Percentiles rank a stretch among this genome's conserved stretches.
Evolutionary conservation across 805 yeast species (phyloP).

Genomic region (Schwanniomyces occidentalis): DNA sequence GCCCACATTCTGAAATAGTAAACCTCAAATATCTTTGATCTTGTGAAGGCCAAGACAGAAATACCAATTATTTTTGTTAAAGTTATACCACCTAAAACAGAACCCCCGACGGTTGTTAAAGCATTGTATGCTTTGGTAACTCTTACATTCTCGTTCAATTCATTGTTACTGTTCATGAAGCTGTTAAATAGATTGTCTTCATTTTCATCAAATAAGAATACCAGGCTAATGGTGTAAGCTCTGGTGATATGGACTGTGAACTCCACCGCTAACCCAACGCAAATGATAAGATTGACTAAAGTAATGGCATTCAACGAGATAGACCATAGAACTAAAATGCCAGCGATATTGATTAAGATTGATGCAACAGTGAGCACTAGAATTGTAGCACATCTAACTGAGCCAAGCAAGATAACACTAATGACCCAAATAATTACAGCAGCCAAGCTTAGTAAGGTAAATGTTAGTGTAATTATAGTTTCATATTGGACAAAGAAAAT

Average conservation of each 20-base stretch:
- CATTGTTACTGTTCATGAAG: constrained; percentile 13
- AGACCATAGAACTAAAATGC: constrained; percentile 71
- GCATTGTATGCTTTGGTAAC: constrained; percentile 53
- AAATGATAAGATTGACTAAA: constrained; percentile 86
- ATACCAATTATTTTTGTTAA: constrained; percentile 89
- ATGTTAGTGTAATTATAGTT: constrained; percentile 60
- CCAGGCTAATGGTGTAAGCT: constrained; percentile 60
- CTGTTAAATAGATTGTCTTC: constrained; percentile 14
- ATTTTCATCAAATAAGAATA: constrained; percentile 15
- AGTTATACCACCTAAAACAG: constrained; percentile 89
- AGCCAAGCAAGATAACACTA: constrained; percentile 64
- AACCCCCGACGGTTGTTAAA: constrained; percentile 77
- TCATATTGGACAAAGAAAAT: constrained; percentile 88
- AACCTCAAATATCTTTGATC: constrained; percentile 83
- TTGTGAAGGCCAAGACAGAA: constrained; percentile 79
- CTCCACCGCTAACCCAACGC: constrained; percentile 91
- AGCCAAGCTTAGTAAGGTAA: constrained; percentile 55
- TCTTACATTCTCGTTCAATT: constrained; percentile 3
- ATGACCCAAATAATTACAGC: constrained; percentile 50
- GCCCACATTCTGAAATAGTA: constrained; percentile 97
- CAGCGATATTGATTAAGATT: constrained; percentile 74
- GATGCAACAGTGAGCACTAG: constrained; percentile 59
- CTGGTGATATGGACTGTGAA: constrained; percentile 86
- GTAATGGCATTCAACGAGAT: constrained; percentile 86
- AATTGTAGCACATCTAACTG: constrained; percentile 56